Base-by-base conservation (phyloP, 1,284 basidiomycete species). In the Malassezia equina region DNA sequence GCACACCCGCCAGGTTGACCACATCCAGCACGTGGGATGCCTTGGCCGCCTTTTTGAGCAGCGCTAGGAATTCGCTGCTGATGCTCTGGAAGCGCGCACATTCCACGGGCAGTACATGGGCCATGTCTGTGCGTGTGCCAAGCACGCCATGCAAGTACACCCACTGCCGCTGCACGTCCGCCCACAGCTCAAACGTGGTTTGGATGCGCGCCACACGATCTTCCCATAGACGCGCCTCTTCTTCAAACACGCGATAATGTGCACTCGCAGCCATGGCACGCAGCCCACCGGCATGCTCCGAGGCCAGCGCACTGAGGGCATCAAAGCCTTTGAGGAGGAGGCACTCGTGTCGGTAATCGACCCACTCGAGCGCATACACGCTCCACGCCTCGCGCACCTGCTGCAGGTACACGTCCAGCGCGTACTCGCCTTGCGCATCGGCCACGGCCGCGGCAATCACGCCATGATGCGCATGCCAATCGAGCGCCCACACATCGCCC, bases 1-100 rank as follows among this genome's bases (percentile, higher is more conserved):
- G 91, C 51, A 98, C 87, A 36, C 87, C 88, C 51, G 85, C 86
- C 57, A 98, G 95, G 74, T 91, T 90, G 80, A 98, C 83, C 47
- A 99, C 91, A 65, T 99, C 94, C 49, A 96, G 79, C 36, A 98
- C 86, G 73, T 94, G 94, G 0, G 94, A 91, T 17, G 93, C 95
- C 77, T 98, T 98, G 82, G 91, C 90, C 58, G 98, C 94, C 76
- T 93, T 94, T 79, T 96, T 96, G 91, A 99, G 96, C 62, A 96
- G 88, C 0, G 89, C 85, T 52, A 98, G 80, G 78, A 99, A 99
- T 75, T 99, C 94, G 42, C 89, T 84, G 76, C 98, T 96, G 81
- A 99, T 98, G 77, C 91, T 96, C 75, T 89, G 86, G 79, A 99
- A 99, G 31, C 94, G 87, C 31, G 89, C 84, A 68, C 85, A 91